Percentiles rank a stretch among this genome's conserved stretches.
phyloP scores from a whole-genome alignment of 1,139 yeast genomes.

The Starmera stellimalicola region DNA sequence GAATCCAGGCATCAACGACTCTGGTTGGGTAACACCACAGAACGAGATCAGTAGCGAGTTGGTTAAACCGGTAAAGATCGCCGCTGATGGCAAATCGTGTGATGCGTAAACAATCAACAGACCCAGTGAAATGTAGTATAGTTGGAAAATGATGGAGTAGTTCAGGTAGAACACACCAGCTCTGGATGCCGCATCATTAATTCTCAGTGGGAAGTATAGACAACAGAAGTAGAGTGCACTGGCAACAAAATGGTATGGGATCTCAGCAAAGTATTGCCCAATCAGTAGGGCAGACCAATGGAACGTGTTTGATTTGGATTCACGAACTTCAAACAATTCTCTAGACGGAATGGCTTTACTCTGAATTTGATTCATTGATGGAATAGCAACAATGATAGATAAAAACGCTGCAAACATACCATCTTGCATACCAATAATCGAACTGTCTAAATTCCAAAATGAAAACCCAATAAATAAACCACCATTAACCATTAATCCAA shows the following conservation, averaged over 20 bases:
- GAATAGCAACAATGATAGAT: slow-evolving; percentile 37
- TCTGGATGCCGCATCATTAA: slow-evolving; percentile 33
- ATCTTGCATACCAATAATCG: slow-evolving; percentile 42
- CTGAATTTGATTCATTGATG: slow-evolving; percentile 46
- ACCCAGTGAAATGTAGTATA: slow-evolving; percentile 47
- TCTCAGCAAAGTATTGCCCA: slow-evolving; percentile 37
- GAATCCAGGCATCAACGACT: slow-evolving; percentile 51
- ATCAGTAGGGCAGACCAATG: slow-evolving; percentile 47
- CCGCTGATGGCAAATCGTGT: slow-evolving; percentile 57
- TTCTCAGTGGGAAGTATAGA: slow-evolving; percentile 51
- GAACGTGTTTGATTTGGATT: slow-evolving; percentile 47
- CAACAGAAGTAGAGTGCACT: slow-evolving; percentile 43
- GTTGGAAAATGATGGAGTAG: slow-evolving; percentile 44
- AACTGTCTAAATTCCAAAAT: slow-evolving; percentile 39
- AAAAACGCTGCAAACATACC: slow-evolving; percentile 42
- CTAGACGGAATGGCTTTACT: slow-evolving; percentile 41
- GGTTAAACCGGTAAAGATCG: slow-evolving; percentile 42
- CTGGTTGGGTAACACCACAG: slow-evolving; percentile 59
- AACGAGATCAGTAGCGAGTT: slow-evolving; percentile 46
- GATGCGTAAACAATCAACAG: slow-evolving; percentile 44
- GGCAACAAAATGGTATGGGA: slow-evolving; percentile 45
- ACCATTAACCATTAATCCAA: slow-evolving; percentile 25
- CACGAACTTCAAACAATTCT: slow-evolving; percentile 48
- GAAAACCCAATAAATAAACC: slow-evolving; percentile 49
- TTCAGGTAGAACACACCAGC: slow-evolving; percentile 51